A percentile compares a stretch with the other conserved stretches of the same genome.
Evolutionary conservation across 495 filamentous ascomycete species (phyloP).

Genomic region (Neurospora terricola): DNA sequence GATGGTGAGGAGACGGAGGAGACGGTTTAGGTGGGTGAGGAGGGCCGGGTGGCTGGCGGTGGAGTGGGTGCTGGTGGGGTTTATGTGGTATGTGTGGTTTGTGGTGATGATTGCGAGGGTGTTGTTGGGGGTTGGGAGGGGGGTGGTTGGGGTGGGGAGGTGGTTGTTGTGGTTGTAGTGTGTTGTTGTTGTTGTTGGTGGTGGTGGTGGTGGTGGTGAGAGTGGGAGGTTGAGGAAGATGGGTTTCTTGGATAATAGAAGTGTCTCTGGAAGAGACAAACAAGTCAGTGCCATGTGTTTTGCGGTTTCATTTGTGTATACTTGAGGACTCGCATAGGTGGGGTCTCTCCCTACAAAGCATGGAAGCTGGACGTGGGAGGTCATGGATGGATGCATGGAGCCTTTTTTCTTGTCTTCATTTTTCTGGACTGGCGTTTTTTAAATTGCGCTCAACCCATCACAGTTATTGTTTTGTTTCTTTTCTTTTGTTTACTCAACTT

Average conservation of each 20-base stretch:
- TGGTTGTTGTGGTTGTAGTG: conserved; percentile 73
- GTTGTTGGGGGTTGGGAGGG: conserved; percentile 48
- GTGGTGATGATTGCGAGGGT: conserved; percentile 61
- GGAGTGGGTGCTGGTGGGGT: conserved; percentile 69
- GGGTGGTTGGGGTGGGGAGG: conserved; percentile 43
- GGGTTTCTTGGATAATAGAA: background rate
- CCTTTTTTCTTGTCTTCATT: background rate
- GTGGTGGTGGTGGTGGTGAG: background rate
- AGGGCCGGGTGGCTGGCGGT: conserved; percentile 59
- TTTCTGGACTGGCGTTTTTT: background rate
- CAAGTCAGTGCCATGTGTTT: background rate
- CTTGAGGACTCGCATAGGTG: background rate
- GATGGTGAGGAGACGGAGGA: conserved; percentile 54
- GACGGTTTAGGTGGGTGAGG: conserved; percentile 64
- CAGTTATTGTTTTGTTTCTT: background rate
- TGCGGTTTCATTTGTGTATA: background rate
- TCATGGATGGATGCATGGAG: background rate
- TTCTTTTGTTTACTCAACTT: background rate
- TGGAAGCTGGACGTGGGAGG: background rate
- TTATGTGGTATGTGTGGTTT: conserved; percentile 81
- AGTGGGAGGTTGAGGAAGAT: background rate
- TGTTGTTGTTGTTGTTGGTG: background rate
- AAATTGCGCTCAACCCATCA: background rate
- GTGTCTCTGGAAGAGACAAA: background rate
- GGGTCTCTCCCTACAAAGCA: background rate